Percentiles rank a stretch among this genome's conserved stretches.
Evolutionary conservation across 2,329 filamentous ascomycete genomes (phyloP).

Genomic region (Aspergillus arachidicola): DNA sequence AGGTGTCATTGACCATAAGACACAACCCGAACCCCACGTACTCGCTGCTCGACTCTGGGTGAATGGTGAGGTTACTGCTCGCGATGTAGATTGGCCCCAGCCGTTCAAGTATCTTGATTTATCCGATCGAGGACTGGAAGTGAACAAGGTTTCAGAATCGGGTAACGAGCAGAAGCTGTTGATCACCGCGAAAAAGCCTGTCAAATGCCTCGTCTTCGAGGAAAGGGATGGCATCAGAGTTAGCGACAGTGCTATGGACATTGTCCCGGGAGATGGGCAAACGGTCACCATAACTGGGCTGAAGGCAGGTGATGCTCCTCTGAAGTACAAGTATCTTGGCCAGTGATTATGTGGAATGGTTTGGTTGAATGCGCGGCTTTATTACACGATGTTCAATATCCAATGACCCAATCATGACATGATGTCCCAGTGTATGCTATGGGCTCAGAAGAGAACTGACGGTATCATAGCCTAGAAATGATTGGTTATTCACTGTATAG

Average conservation of each 20-base stretch:
- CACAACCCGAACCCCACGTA: conserved; percentile 58
- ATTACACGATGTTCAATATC: background rate
- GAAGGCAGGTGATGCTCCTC: conserved; percentile 18
- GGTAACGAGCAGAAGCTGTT: conserved; percentile 34
- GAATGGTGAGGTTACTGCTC: conserved; percentile 52
- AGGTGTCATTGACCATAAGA: conserved; percentile 53
- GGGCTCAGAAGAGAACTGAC: background rate
- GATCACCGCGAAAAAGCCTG: conserved; percentile 54
- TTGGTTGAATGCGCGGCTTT: background rate
- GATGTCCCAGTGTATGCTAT: background rate
- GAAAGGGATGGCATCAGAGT: conserved; percentile 57
- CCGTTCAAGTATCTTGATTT: conserved; percentile 62
- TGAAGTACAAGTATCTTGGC: conserved; percentile 33
- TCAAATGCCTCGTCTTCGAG: conserved; percentile 64
- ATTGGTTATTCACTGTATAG: background rate
- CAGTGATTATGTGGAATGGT: conserved; percentile 16
- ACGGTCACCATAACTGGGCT: conserved; percentile 32
- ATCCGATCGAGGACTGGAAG: conserved; percentile 52
- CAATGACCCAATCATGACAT: background rate
- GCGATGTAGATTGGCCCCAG: conserved; percentile 64
- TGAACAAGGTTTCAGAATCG: conserved; percentile 41
- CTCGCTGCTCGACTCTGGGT: conserved; percentile 57
- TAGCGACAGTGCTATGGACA: conserved; percentile 59
- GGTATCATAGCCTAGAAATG: background rate
- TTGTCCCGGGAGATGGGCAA: conserved; percentile 62